phyloP scores from a whole-genome alignment of 2,329 filamentous ascomycete genomes.

The Falciphora oryzae region DNA sequence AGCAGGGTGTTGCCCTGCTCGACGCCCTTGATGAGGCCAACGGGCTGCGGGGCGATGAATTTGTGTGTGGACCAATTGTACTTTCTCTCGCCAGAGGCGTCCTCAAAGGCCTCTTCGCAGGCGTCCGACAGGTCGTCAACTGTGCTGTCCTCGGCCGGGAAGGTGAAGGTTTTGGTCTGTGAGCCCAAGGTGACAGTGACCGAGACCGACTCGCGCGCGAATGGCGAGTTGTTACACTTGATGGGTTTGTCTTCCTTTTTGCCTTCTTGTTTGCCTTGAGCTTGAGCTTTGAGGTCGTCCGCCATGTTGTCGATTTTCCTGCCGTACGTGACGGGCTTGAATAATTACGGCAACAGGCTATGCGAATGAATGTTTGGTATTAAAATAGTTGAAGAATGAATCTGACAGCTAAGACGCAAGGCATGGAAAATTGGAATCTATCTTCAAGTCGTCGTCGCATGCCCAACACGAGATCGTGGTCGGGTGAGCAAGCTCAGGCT shows the following conservation, averaged over 20 bases:
- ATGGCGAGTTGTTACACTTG: too few relatives aligned
- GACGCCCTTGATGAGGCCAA: slow-evolving; percentile 21
- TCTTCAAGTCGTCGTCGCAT: neutral
- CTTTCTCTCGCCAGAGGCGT: neutral
- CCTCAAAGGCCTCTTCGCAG: slow-evolving; percentile 16
- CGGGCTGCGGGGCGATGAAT: slow-evolving; percentile 20
- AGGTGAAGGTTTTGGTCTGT: slow-evolving; percentile 15
- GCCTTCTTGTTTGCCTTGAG: too few relatives aligned
- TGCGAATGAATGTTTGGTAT: too few relatives aligned
- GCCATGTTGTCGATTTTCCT: neutral
- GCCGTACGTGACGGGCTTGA: neutral
- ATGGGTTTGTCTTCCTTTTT: too few relatives aligned
- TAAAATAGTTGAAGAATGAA: too few relatives aligned
- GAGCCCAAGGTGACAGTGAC: slow-evolving; percentile 18
- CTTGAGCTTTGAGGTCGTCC: too few relatives aligned
- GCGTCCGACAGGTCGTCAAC: slow-evolving; percentile 20
- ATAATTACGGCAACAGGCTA: neutral
- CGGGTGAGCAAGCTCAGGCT: neutral
- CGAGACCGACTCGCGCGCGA: slow-evolving; percentile 8
- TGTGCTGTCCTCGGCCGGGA: slow-evolving; percentile 15
- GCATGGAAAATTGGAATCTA: too few relatives aligned
- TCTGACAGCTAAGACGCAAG: too few relatives aligned
- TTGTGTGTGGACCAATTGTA: slow-evolving; percentile 21
- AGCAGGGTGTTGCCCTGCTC: slow-evolving; percentile 20
- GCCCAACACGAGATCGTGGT: too few relatives aligned